phyloP scores from a whole-genome alignment of 2,329 filamentous ascomycete species.

The Colletotrichum kahawae region DNA sequence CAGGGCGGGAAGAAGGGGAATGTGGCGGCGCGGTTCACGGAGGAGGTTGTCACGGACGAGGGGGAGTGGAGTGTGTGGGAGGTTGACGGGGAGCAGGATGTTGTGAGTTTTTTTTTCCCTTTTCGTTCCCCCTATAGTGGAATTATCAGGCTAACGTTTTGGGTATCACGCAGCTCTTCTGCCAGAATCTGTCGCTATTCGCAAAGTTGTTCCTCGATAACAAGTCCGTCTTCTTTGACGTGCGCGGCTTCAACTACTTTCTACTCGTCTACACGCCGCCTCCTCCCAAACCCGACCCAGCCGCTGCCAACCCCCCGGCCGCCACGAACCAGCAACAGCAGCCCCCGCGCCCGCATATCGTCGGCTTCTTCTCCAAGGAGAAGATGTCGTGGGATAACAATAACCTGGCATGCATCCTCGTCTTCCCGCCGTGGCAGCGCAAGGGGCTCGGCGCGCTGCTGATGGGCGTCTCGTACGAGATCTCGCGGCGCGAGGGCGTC shows the following conservation, averaged over 20 bases:
- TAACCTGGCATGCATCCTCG: slow-evolving; percentile 93
- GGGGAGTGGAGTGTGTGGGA: slow-evolving; percentile 89
- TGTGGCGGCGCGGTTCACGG: slow-evolving; percentile 40
- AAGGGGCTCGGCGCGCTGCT: slow-evolving; percentile 86
- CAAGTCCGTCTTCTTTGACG: slow-evolving; percentile 98
- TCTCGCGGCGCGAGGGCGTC: slow-evolving; percentile 81
- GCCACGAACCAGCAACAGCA: background rate
- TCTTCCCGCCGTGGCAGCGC: slow-evolving; percentile 95
- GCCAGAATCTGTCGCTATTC: slow-evolving; percentile 94
- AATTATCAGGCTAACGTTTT: background rate
- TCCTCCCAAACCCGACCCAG: slow-evolving; percentile 36
- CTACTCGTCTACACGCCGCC: slow-evolving; percentile 78
- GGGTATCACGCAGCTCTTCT: slow-evolving; percentile 67
- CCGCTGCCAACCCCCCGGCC: background rate
- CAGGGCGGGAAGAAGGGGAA: slow-evolving; percentile 39
- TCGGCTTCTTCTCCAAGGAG: slow-evolving; percentile 99
- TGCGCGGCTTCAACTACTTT: slow-evolving; percentile 93
- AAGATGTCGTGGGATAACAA: slow-evolving; percentile 99
- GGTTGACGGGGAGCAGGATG: slow-evolving; percentile 88
- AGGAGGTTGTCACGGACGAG: slow-evolving; percentile 58
- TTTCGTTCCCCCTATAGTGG: background rate
- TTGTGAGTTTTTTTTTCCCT: slow-evolving; percentile 50
- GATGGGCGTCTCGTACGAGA: slow-evolving; percentile 93
- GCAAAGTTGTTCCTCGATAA: slow-evolving; percentile 98
- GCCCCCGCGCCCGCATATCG: slow-evolving; percentile 59